phyloP scores from a whole-genome alignment of 768 basidiomycete species.

The Cystofilobasidium capitatum region DNA sequence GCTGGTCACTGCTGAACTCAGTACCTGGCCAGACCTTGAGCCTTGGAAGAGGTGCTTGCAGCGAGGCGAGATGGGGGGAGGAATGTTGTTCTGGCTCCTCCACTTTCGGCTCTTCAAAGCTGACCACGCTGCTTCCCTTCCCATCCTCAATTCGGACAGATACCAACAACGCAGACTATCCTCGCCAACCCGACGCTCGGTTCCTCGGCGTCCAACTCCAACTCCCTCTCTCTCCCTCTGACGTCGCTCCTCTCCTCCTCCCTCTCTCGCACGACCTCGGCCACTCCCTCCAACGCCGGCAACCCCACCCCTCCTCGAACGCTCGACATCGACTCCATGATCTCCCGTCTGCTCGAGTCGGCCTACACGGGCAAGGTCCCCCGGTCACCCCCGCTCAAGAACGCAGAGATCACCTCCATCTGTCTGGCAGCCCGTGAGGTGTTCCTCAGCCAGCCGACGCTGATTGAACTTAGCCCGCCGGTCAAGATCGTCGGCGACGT shows the following conservation, averaged over 20 bases:
- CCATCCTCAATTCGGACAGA: constrained; percentile 32
- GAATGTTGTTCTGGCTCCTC: not conserved
- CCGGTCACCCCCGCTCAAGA: constrained; percentile 83
- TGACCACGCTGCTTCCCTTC: not conserved
- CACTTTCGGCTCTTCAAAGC: not conserved
- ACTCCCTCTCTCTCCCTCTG: constrained; percentile 46
- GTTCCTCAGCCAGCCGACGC: constrained; percentile 88
- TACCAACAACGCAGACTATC: constrained; percentile 73
- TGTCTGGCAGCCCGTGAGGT: constrained; percentile 94
- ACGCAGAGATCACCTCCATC: constrained; percentile 84
- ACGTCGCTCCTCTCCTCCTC: constrained; percentile 16
- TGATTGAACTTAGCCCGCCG: constrained; percentile 92
- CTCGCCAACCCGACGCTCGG: constrained; percentile 47
- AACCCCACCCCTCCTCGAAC: constrained; percentile 40
- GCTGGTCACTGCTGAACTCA: too few species aligned
- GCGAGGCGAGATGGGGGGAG: too few species aligned
- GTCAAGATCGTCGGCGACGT: constrained; percentile 99
- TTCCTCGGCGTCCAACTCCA: not conserved
- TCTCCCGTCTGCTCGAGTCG: constrained; percentile 85
- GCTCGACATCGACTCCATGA: constrained; percentile 96
- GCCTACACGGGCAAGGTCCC: constrained; percentile 97
- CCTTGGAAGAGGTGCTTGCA: too few species aligned
- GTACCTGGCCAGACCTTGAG: too few species aligned
- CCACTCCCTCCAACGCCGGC: constrained; percentile 51
- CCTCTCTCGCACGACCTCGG: constrained; percentile 18